These are phyloP conservation scores for Suillus paluster DNA, from an alignment of 768 basidiomycete genomes.

Conservation along the genomic window DNA sequence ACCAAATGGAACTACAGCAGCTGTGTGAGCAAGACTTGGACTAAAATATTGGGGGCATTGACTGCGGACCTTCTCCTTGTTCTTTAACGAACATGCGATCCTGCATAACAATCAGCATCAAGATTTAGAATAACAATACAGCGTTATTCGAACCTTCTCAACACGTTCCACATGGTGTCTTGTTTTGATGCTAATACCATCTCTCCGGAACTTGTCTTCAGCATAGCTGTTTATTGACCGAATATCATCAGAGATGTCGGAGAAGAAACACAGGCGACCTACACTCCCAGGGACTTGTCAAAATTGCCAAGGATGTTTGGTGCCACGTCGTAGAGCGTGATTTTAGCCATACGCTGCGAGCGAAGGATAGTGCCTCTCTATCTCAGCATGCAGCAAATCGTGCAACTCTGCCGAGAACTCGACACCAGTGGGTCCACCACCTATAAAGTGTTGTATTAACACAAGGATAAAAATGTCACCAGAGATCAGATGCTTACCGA, in stretches of 20 bases:
- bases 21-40: slow-evolving; percentile 9
- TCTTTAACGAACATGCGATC: slow-evolving; percentile 73
- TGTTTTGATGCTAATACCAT: slow-evolving; percentile 74
- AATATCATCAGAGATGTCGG: slow-evolving; percentile 8
- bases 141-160: slow-evolving; percentile 47
- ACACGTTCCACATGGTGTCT: slow-evolving; percentile 76
- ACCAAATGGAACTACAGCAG: slow-evolving; percentile 69
- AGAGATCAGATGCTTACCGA: slow-evolving; percentile 53
- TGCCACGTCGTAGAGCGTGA: slow-evolving; percentile 84
- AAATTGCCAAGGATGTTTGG: slow-evolving; percentile 76
- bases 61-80: slow-evolving; percentile 61
- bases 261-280: slow-evolving; percentile 18
- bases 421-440: slow-evolving; percentile 79
- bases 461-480: neutral
- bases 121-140: neutral
- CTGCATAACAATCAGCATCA: slow-evolving; percentile 33
- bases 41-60: slow-evolving; percentile 11
- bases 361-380: slow-evolving; percentile 61
- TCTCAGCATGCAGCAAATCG: slow-evolving; percentile 74
- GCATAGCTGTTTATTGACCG: slow-evolving; percentile 52
- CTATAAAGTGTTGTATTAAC: slow-evolving; percentile 34
- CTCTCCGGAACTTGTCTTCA: slow-evolving; percentile 69
- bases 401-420: slow-evolving; percentile 86
- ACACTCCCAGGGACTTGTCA: slow-evolving; percentile 69
- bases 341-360: slow-evolving; percentile 67